phyloP scores from a whole-genome alignment of 2,329 filamentous ascomycete species.

The Apiospora aurea region DNA sequence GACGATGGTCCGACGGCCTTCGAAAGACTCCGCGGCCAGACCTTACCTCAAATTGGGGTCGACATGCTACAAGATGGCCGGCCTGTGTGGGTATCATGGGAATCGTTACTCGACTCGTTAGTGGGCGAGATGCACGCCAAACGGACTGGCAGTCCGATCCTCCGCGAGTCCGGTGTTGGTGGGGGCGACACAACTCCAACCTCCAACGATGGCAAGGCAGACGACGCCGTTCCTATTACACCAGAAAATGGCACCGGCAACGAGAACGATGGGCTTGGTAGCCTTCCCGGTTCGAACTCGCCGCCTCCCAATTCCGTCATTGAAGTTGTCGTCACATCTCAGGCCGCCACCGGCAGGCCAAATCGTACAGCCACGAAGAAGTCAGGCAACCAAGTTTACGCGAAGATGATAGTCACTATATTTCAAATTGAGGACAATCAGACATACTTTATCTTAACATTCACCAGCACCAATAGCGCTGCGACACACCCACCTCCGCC shows the following conservation, averaged over 20 bases:
- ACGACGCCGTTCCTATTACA: background rate
- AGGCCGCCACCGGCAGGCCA: constrained; percentile 48
- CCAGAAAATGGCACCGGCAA: background rate
- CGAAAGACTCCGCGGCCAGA: constrained; percentile 70
- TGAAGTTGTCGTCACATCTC: constrained; percentile 70
- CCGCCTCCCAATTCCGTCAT: constrained; percentile 62
- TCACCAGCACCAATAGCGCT: constrained; percentile 65
- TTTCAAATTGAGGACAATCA: constrained; percentile 74
- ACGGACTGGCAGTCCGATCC: constrained; percentile 26
- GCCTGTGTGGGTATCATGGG: constrained; percentile 66
- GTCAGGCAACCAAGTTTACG: constrained; percentile 56
- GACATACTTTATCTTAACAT: constrained; percentile 77
- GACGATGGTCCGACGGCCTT: constrained; percentile 54
- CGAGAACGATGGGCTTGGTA: no score
- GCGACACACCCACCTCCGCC: constrained; percentile 41
- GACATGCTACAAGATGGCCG: constrained; percentile 75
- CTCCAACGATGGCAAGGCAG: constrained; percentile 38
- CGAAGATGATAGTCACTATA: constrained; percentile 79
- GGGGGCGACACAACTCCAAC: constrained; percentile 49
- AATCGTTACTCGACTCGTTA: constrained; percentile 63
- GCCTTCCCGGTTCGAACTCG: background rate
- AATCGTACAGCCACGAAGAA: constrained; percentile 42
- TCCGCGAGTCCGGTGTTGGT: constrained; percentile 29
- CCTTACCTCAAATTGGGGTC: constrained; percentile 73
- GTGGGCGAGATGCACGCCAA: constrained; percentile 49